phyloP scores from a whole-genome alignment of 495 filamentous ascomycete species.

The Xylaria venustula region DNA sequence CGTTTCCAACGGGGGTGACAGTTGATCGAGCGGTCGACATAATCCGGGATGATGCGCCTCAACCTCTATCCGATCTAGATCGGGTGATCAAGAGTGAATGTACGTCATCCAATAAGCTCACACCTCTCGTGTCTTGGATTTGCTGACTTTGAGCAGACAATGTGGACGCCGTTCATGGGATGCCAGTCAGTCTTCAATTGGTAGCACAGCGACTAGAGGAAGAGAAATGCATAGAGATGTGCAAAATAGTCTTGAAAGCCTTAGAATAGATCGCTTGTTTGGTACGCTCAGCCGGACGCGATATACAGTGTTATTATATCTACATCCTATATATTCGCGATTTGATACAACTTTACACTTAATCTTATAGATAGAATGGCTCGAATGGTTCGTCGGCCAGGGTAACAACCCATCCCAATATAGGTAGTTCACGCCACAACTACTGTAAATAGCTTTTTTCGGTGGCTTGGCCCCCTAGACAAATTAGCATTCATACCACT shows the following conservation, averaged over 20 bases:
- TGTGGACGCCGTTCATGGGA: slow-evolving; percentile 66
- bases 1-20: slow-evolving; percentile 61
- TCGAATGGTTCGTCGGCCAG: too few relatives aligned
- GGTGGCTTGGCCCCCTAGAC: too few relatives aligned
- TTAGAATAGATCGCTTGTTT: neutral
- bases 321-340: too few relatives aligned
- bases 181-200: slow-evolving; percentile 78
- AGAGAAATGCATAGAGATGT: slow-evolving; percentile 78
- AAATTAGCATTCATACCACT: too few relatives aligned
- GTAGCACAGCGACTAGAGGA: slow-evolving; percentile 77
- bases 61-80: slow-evolving; percentile 65
- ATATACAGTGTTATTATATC: too few relatives aligned
- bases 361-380: too few relatives aligned
- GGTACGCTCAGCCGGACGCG: too few relatives aligned
- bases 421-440: too few relatives aligned
- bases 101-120: slow-evolving; percentile 11
- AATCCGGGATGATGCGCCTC: slow-evolving; percentile 47
- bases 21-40: slow-evolving; percentile 67
- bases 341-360: too few relatives aligned
- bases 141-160: slow-evolving; percentile 47
- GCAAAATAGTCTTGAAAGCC: slow-evolving; percentile 64
- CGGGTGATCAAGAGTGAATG: slow-evolving; percentile 71
- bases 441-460: too few relatives aligned
- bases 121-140: neutral
- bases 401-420: too few relatives aligned